Percentiles rank a stretch among this genome's conserved stretches.
phyloP scores from a whole-genome alignment of 2,329 filamentous ascomycete genomes.

The Pseudogymnoascus sp. region DNA sequence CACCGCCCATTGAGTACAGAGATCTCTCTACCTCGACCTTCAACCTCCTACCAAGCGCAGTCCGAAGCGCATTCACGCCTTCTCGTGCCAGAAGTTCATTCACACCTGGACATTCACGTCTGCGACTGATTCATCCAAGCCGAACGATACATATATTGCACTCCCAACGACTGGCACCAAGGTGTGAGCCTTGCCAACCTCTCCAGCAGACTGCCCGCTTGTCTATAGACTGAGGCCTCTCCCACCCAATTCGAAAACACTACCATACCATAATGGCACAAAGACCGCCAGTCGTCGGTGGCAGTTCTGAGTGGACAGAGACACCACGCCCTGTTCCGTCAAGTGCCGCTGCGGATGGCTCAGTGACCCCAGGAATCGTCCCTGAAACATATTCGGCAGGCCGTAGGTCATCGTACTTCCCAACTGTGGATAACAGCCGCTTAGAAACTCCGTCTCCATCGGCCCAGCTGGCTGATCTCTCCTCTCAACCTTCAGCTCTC shows the following conservation, averaged over 20 bases:
- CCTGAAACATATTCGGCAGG: not conserved
- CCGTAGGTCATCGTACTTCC: not conserved
- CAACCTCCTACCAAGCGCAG: not conserved
- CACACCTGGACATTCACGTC: not conserved
- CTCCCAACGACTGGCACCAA: not conserved
- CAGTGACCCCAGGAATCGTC: not conserved
- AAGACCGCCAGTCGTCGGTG: not conserved
- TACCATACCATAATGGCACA: not conserved
- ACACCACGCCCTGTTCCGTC: not conserved
- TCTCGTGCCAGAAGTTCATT: not conserved
- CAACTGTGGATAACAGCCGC: slow-evolving; percentile 22
- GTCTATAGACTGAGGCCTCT: not conserved
- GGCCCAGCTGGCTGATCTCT: slow-evolving; percentile 35
- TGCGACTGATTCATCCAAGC: not conserved
- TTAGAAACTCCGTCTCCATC: slow-evolving; percentile 34
- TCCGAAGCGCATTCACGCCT: not conserved
- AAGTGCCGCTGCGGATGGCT: not conserved
- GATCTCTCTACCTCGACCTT: not conserved
- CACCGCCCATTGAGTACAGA: slow-evolving; percentile 4
- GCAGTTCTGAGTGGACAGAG: not conserved
- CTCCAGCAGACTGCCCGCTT: not conserved
- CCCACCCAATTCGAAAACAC: not conserved
- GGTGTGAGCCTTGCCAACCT: not conserved
- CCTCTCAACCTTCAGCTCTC: slow-evolving; percentile 27
- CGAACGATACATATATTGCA: not conserved